phyloP scores from a whole-genome alignment of 2,329 filamentous ascomycete species.

The Chaetomiaceae sp. region DNA sequence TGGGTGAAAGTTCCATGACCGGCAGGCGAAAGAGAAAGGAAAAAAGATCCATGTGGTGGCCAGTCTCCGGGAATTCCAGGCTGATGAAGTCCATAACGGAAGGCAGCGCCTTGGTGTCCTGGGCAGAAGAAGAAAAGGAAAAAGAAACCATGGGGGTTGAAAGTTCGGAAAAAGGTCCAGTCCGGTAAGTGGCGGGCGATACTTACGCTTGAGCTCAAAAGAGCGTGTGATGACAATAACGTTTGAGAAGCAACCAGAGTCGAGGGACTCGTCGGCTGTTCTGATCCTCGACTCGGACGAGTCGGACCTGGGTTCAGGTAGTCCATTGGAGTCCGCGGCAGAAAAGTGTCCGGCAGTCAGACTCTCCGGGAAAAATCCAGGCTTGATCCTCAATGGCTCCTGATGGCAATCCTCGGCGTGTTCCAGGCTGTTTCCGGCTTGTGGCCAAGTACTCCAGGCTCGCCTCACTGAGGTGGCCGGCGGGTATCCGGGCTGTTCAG shows the following conservation, averaged over 20 bases:
- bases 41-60: not conserved
- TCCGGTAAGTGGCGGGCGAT: not conserved
- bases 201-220: constrained; percentile 10
- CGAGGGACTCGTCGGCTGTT: constrained; percentile 2
- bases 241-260: constrained; percentile 7
- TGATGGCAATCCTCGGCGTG: constrained; percentile 3
- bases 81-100: not conserved
- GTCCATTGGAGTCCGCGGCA: constrained; percentile 1
- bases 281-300: constrained; percentile 21
- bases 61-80: not conserved
- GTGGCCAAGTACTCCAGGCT: constrained; percentile 8
- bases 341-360: constrained; percentile 4
- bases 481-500: constrained; percentile 12
- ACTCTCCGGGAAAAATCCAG: constrained; percentile 1
- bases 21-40: not conserved
- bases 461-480: constrained; percentile 24
- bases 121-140: not conserved
- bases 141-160: not conserved
- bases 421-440: not conserved
- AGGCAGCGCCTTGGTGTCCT: not conserved
- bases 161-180: not conserved
- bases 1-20: too few relatives aligned
- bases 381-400: constrained; percentile 13
- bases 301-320: constrained; percentile 11
- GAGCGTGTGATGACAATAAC: constrained; percentile 4